Base-by-base conservation (phyloP, 1,139 yeast species). In the Hansenula anomala region DNA sequence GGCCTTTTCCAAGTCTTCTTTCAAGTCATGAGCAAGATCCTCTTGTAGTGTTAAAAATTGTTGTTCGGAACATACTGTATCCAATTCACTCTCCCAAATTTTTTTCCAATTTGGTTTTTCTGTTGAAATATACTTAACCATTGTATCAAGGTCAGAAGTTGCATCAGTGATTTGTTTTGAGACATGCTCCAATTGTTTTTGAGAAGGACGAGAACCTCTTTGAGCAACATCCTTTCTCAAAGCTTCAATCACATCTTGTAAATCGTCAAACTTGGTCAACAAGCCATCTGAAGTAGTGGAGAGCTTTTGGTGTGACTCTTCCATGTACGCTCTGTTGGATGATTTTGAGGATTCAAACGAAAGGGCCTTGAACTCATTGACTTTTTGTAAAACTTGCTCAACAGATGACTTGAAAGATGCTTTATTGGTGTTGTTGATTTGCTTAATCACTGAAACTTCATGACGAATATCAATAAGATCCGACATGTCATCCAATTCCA, bases 51-150 rank as follows among this genome's bases (percentile, higher is more conserved):
- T 85, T 63, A 90, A 78, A 57, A 88, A 88, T 50, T 90, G 95
- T 59, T 92, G 97, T 54, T 90, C 97, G 51, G 88, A 96, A 46
- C 96, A 85, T 18, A 92, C 94, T 33, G 82, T 81, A 48, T 88
- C 95, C 43, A 92, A 71, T 55, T 90, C 97, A 6, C 82, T 69
- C 58, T 90, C 96, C 97, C 98, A 92, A 22, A 88, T 81, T 51
- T 78, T 79, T 57, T 88, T 86, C 96, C 97, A 89, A 29, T 79
- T 79, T 5, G 89, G 81, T 49, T 84, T 84, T 55, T 89, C 97
- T 12, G 68, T 69, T 1, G 62, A 54, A 32, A 94, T 81, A 52
- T 77, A 89, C 8, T 62, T 64, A n/a, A 73, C 70, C 74, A 90
- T 74, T 7, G 63, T 60, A 4, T 61, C 60, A 35, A 90, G 67